Conservation (phyloP, 805 yeast species). For the Starmerella scarabaei region DNA sequence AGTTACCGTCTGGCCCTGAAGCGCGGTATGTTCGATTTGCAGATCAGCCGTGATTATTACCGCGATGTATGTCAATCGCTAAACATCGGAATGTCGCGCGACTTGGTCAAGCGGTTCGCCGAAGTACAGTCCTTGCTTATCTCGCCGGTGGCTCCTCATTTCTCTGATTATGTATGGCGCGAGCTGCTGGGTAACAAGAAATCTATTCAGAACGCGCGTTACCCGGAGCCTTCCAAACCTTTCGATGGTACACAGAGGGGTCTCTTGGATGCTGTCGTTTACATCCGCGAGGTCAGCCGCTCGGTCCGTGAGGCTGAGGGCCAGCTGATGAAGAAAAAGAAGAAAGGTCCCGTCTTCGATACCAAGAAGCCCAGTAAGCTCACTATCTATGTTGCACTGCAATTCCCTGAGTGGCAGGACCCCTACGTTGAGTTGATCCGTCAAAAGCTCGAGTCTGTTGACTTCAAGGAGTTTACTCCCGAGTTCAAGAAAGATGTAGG, state of each 20-base stretch:
- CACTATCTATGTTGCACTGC: slow-evolving; percentile 57
- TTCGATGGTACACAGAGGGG: slow-evolving; percentile 37
- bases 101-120: slow-evolving; percentile 66
- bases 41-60: slow-evolving; percentile 89
- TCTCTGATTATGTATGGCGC: slow-evolving; percentile 77
- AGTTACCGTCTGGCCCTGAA: slow-evolving; percentile 82
- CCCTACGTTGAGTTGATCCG: slow-evolving; percentile 71
- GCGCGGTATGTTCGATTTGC: slow-evolving; percentile 85
- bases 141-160: slow-evolving; percentile 93
- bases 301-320: slow-evolving; percentile 90
- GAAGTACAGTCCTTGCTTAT: slow-evolving; percentile 74
- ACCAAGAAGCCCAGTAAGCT: slow-evolving; percentile 57
- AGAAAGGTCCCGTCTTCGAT: slow-evolving; percentile 67
- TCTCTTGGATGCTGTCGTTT: slow-evolving; percentile 55
- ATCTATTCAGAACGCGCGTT: slow-evolving; percentile 59
- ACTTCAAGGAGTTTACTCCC: slow-evolving; percentile 26
- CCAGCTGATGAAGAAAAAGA: slow-evolving; percentile 60
- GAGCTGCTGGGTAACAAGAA: slow-evolving; percentile 58
- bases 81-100: slow-evolving; percentile 57
- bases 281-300: slow-evolving; percentile 67
- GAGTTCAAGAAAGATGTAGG: slow-evolving; percentile 30
- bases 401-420: slow-evolving; percentile 87
- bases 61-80: slow-evolving; percentile 54
- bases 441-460: slow-evolving; percentile 40
- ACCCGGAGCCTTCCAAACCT: slow-evolving; percentile 58